Conservation (phyloP, 257 asterid species). For the Paraleonurus japonicus region DNA sequence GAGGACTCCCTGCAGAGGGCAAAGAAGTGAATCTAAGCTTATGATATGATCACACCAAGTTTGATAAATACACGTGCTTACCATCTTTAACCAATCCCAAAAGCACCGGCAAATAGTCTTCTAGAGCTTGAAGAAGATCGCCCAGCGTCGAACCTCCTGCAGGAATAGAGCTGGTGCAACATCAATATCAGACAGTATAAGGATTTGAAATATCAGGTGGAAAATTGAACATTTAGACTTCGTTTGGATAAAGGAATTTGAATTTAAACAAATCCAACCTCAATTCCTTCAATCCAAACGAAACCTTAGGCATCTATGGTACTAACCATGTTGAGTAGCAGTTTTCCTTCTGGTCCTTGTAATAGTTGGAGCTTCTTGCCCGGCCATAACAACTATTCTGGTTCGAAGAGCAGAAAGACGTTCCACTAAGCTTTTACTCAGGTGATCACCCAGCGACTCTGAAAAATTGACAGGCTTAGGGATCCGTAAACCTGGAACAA, state of each 20-base stretch:
- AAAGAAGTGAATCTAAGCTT: conserved; percentile 27
- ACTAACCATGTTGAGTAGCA: conserved; percentile 91
- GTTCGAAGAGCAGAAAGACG: conserved; percentile 93
- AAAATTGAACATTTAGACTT: conserved; percentile 5
- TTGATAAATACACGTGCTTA: conserved; percentile 31
- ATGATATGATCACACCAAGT: conserved; percentile 18
- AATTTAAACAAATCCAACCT: background rate
- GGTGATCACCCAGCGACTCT: conserved; percentile 52
- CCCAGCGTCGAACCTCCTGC: conserved; percentile 90
- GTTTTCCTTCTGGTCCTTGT: conserved; percentile 86
- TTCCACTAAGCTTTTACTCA: conserved; percentile 67
- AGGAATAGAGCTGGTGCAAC: conserved; percentile 41
- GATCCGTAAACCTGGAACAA: conserved; percentile 86
- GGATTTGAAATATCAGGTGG: conserved; percentile 1
- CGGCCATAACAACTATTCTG: conserved; percentile 90
- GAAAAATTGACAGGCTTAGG: conserved; percentile 86
- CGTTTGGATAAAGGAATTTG: background rate
- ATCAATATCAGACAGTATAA: conserved; percentile 28
- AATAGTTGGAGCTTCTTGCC: conserved; percentile 89
- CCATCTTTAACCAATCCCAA: conserved; percentile 95
- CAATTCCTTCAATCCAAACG: background rate
- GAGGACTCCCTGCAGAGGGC: conserved; percentile 64
- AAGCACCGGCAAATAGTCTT: conserved; percentile 91
- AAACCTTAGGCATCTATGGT: background rate
- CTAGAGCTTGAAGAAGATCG: conserved; percentile 94